phyloP scores from a whole-genome alignment of 1,139 yeast species.

The Hyphopichia khmerensis region DNA sequence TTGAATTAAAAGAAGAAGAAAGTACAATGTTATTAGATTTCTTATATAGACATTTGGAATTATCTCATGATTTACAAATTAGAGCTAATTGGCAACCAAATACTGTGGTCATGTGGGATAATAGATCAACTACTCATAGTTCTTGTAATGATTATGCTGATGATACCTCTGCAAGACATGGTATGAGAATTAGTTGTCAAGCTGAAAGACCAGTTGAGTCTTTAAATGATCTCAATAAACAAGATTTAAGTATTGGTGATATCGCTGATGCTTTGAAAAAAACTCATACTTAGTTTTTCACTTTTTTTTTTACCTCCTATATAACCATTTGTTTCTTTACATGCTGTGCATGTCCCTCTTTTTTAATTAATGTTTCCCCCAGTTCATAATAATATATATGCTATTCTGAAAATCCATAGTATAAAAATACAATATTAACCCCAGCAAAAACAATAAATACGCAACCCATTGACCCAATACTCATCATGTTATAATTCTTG shows the following conservation, averaged over 20 bases:
- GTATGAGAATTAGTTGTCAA: slow-evolving; percentile 65
- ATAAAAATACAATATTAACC: slow-evolving; percentile 2
- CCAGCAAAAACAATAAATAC: background rate
- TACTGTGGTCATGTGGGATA: slow-evolving; percentile 73
- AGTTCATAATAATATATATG: too few relatives aligned
- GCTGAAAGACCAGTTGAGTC: slow-evolving; percentile 49
- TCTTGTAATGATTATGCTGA: slow-evolving; percentile 64
- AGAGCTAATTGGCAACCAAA: slow-evolving; percentile 45
- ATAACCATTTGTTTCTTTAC: background rate
- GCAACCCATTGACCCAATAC: slow-evolving; percentile 2
- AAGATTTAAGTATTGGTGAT: slow-evolving; percentile 37
- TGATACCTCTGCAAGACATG: slow-evolving; percentile 54
- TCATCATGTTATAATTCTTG: slow-evolving; percentile 1
- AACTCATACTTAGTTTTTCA: background rate
- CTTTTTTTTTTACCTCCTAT: background rate
- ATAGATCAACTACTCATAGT: slow-evolving; percentile 62
- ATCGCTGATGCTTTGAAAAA: slow-evolving; percentile 34
- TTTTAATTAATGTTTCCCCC: background rate
- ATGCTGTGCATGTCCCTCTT: background rate
- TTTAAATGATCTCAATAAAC: slow-evolving; percentile 30
- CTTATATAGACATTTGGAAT: slow-evolving; percentile 50
- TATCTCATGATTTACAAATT: slow-evolving; percentile 37
- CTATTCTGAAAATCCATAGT: background rate
- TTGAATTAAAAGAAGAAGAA: slow-evolving; percentile 68
- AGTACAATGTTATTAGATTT: slow-evolving; percentile 54